Evolutionary conservation across 495 filamentous ascomycete species (phyloP).

Genomic region (Hypoxylon perforatum): DNA sequence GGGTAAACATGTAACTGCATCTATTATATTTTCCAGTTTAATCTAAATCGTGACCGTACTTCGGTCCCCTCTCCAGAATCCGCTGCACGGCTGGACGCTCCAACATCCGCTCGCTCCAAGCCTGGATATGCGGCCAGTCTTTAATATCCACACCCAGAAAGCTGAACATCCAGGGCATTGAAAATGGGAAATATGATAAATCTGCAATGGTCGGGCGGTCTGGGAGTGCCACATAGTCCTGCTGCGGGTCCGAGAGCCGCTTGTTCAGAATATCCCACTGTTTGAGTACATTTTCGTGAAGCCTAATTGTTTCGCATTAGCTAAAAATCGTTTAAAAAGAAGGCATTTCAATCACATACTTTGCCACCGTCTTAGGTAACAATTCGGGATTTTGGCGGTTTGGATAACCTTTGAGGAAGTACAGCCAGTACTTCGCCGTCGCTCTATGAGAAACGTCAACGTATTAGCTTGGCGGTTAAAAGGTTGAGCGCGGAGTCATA

Average conservation of each 20-base stretch:
- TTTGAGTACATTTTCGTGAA: not conserved
- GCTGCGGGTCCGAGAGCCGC: slow-evolving; percentile 7
- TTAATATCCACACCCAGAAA: slow-evolving; percentile 23
- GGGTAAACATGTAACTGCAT: too few species aligned
- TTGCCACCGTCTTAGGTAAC: slow-evolving; percentile 17
- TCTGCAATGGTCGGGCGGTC: slow-evolving; percentile 28
- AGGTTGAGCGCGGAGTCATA: not conserved
- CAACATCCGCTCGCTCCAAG: slow-evolving; percentile 6
- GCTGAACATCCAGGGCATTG: slow-evolving; percentile 36
- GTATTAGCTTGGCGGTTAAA: not conserved
- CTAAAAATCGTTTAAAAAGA: not conserved
- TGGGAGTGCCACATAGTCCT: slow-evolving; percentile 20
- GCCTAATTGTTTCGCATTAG: not conserved
- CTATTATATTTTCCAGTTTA: too few species aligned
- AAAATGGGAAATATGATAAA: slow-evolving; percentile 27
- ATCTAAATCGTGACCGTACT: too few species aligned
- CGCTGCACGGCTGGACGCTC: not conserved
- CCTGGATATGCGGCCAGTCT: slow-evolving; percentile 18
- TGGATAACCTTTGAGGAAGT: slow-evolving; percentile 27
- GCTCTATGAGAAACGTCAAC: not conserved
- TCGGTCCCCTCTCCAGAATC: not conserved
- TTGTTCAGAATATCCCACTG: slow-evolving; percentile 11
- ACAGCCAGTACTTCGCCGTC: slow-evolving; percentile 32
- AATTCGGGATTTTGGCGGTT: slow-evolving; percentile 7
- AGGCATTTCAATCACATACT: slow-evolving; percentile 11